These are phyloP conservation scores for Hymenochaete sp. DNA, from an alignment of 1,284 basidiomycete species.

Conservation along the genomic window DNA sequence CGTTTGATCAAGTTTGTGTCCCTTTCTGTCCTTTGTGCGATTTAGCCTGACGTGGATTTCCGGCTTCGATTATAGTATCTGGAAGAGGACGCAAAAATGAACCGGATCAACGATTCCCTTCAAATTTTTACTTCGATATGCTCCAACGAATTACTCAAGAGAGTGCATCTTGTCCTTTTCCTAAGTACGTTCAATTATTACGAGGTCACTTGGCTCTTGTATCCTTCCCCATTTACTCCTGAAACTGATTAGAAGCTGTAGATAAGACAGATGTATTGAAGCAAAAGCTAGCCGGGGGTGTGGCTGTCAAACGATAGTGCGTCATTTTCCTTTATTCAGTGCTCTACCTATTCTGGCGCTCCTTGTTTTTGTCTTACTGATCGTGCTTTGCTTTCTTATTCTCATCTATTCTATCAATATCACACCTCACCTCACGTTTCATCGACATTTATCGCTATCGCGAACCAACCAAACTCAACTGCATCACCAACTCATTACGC, in stretches of 20 bases:
- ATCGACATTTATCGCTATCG: no score
- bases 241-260: conserved; percentile 28
- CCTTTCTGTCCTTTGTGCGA: not conserved
- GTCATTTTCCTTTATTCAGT: conserved; percentile 23
- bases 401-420: conserved; percentile 10
- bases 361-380: conserved; percentile 5
- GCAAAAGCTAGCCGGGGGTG: conserved; percentile 55
- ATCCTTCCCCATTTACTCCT: no score
- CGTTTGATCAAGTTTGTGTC: conserved; percentile 65
- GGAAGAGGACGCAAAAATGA: conserved; percentile 73
- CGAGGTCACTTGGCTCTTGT: conserved; percentile 16
- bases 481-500: no score
- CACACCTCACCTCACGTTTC: no score
- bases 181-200: conserved; percentile 38
- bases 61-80: conserved; percentile 44
- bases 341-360: not conserved
- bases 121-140: conserved; percentile 79
- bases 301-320: conserved; percentile 71
- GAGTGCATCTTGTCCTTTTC: conserved; percentile 70
- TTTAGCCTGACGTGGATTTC: conserved; percentile 1
- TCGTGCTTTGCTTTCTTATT: not conserved
- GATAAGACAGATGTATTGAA: conserved; percentile 72
- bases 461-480: not conserved
- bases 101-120: conserved; percentile 75
- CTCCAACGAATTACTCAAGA: conserved; percentile 69